Evolutionary conservation across 129 eudicot species (phyloP).

Genomic region (Lactuca sativa): DNA sequence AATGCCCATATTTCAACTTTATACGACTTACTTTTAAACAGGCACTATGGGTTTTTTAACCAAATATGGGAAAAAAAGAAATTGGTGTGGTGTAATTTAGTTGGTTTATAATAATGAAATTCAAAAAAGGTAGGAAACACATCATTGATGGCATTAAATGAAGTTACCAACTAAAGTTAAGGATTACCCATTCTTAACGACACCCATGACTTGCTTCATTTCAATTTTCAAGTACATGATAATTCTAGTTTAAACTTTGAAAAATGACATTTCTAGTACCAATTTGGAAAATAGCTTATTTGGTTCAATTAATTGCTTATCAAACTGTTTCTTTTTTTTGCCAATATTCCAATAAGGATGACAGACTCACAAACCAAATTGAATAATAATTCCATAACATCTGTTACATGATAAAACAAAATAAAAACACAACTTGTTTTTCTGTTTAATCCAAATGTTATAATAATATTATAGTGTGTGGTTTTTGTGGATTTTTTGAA

Average conservation of each 20-base stretch:
- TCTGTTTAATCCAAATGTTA: neutral
- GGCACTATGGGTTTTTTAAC: neutral
- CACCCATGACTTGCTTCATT: slow-evolving; percentile 17
- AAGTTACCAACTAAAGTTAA: slow-evolving; percentile 34
- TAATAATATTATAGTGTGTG: too few species aligned
- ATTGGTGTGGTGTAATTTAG: neutral
- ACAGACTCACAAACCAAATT: neutral
- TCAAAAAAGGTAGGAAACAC: slow-evolving; percentile 4
- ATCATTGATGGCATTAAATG: slow-evolving; percentile 30
- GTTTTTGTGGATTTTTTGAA: too few species aligned
- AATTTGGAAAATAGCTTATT: neutral
- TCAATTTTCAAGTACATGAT: slow-evolving; percentile 7
- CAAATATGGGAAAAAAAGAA: neutral
- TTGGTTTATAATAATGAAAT: neutral
- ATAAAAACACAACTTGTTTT: neutral
- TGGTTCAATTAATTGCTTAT: neutral
- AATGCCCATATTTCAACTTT: neutral
- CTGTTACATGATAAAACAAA: neutral
- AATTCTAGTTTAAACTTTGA: neutral
- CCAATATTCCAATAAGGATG: too few species aligned
- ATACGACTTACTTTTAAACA: neutral
- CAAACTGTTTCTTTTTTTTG: neutral
- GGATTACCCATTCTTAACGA: slow-evolving; percentile 28
- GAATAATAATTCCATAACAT: neutral
- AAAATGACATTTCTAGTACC: slow-evolving; percentile 8